Evolutionary conservation across 371 early-diverging fungal species (phyloP), one percentile per base, ranked within the genome.

Genomic region (Polyrhizophydium stewartii): DNA sequence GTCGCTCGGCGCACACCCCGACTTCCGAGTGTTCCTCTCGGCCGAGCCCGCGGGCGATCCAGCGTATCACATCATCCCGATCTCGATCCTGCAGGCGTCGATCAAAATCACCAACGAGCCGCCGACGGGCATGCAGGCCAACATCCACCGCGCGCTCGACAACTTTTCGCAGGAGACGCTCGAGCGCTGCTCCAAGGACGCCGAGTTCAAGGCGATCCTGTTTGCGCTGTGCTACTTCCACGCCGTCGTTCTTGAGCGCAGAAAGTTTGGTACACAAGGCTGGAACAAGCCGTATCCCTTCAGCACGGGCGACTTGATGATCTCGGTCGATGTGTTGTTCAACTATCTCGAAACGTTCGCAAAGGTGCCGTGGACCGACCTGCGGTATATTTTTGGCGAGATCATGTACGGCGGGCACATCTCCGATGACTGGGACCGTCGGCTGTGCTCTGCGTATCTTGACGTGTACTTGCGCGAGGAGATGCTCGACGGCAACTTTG

Each of bases 61-160:
- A 7, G 75, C 78, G 0, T 77, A 66, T 62, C 85, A 85, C 60
- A 77, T 85, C 55, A 85, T 85, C 45, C 85, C 85, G 1, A 85
- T 75, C 45, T 74, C 81, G 28, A 84, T 85, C 51, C 70, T 85
- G 56, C 85, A 85, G 62, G 79, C 79, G 0, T 81, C 82, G 9
- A 81, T 85, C 66, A 85, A 85, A 62, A 85, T 85, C 63, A 85
- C 85, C 31, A 85, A 85, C 75, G 85, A 85, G 63, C 84, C 85
- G 2, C 85, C 85, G 13, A 85, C 84, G 12, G 85, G 85, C 35
- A 85, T 85, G 85, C 80, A 82, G 41, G 85, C 85, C 51, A 85
- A 85, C 65, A 75, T 85, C 32, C 85, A 82, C 65, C 64, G 84
- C n/a, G 85, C 85, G 0, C 60, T 85, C 21, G 85, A 85, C 67